Conservation (phyloP, 2,329 filamentous ascomycete species). For the Falciphora oryzae region DNA sequence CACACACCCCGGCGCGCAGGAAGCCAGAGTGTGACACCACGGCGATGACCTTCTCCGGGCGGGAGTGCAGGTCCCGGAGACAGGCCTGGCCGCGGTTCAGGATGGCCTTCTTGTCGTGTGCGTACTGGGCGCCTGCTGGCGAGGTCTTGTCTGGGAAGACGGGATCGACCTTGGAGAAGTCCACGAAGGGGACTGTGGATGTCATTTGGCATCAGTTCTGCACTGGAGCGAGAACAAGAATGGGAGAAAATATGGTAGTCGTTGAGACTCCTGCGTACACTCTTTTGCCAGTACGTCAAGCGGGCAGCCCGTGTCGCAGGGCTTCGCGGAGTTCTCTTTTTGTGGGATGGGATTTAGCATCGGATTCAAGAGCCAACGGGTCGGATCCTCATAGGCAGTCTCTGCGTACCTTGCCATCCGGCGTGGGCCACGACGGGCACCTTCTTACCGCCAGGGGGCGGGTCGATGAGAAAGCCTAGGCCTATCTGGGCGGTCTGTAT, state of each 20-base stretch:
- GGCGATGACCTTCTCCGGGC: conserved; percentile 56
- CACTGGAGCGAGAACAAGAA: too few relatives aligned
- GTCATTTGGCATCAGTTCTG: background rate
- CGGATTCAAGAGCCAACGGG: too few relatives aligned
- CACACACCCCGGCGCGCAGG: conserved; percentile 49
- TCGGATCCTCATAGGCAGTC: background rate
- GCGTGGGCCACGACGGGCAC: conserved; percentile 52
- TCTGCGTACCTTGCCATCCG: conserved; percentile 55
- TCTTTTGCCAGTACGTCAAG: conserved; percentile 35
- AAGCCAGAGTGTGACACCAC: conserved; percentile 63
- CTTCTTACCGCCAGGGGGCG: conserved; percentile 30
- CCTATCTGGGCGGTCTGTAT: conserved; percentile 56
- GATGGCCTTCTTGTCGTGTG: conserved; percentile 46
- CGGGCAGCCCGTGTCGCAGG: conserved; percentile 56
- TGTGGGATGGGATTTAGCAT: background rate
- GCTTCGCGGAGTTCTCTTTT: conserved; percentile 46
- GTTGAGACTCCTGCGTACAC: conserved; percentile 24
- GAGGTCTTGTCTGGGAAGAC: conserved; percentile 59
- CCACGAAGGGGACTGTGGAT: conserved; percentile 40
- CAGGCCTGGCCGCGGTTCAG: conserved; percentile 47
- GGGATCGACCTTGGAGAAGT: conserved; percentile 52
- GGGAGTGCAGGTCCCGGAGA: conserved; percentile 42
- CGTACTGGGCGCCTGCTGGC: conserved; percentile 39
- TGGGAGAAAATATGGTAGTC: background rate
- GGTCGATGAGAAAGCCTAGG: conserved; percentile 48